Evolutionary conservation across 345 rosid genomes (phyloP).

Genomic region (Microthlaspi erraticum): DNA sequence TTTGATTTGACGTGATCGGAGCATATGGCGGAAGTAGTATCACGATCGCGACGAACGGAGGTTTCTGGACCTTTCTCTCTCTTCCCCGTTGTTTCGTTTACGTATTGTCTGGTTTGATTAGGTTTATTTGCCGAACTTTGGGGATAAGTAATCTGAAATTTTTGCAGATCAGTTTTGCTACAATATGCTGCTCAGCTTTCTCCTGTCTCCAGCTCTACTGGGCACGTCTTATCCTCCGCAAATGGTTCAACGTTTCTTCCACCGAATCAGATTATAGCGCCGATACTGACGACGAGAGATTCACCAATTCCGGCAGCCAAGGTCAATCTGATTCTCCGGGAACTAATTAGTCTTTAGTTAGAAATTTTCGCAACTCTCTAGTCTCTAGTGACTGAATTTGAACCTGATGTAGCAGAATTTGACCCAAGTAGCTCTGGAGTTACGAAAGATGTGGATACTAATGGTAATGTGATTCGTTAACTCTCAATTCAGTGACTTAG

Average conservation of each 20-base stretch:
- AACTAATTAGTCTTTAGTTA: neutral
- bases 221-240: slow-evolving; percentile 73
- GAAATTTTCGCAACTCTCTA: neutral
- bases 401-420: slow-evolving; percentile 17
- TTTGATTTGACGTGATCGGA: neutral
- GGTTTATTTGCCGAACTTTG: neutral
- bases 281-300: slow-evolving; percentile 24
- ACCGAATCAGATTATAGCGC: slow-evolving; percentile 81
- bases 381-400: slow-evolving; percentile 16
- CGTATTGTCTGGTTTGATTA: neutral
- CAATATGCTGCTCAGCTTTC: slow-evolving; percentile 81
- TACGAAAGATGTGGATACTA: slow-evolving; percentile 12
- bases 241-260: slow-evolving; percentile 72
- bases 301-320: slow-evolving; percentile 18
- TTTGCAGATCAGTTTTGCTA: slow-evolving; percentile 77
- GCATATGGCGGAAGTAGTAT: slow-evolving; percentile 31
- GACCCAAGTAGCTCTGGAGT: slow-evolving; percentile 37
- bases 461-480: slow-evolving; percentile 15
- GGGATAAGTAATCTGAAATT: slow-evolving; percentile 10
- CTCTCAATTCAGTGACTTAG: neutral
- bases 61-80: neutral
- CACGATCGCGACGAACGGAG: slow-evolving; percentile 28
- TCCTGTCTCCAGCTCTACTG: slow-evolving; percentile 81
- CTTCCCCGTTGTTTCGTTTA: neutral
- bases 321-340: slow-evolving; percentile 1